Conservation (phyloP, 495 filamentous ascomycete genomes). For the Parmelia sp. region DNA sequence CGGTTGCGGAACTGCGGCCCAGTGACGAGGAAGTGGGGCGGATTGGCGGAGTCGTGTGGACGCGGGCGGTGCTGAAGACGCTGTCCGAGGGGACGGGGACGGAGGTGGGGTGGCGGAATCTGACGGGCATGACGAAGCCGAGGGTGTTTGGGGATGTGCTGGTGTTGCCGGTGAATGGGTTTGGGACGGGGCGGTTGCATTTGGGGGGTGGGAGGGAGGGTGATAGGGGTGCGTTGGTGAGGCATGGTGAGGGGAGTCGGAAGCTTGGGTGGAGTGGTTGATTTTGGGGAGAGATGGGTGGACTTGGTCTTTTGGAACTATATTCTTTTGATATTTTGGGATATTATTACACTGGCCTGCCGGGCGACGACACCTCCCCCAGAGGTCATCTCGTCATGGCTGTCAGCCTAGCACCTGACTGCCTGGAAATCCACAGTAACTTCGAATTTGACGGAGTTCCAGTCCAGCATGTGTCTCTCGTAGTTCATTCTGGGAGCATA, state of each 20-base stretch:
- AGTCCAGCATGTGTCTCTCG: too few species aligned
- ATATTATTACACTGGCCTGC: too few species aligned
- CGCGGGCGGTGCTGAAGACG: slow-evolving; percentile 32
- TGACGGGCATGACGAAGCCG: slow-evolving; percentile 9
- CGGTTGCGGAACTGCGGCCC: slow-evolving; percentile 22
- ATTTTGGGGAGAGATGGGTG: neutral
- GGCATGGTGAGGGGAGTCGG: neutral
- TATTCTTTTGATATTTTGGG: too few species aligned
- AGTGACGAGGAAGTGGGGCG: slow-evolving; percentile 31
- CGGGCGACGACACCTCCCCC: too few species aligned
- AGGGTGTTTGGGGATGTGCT: slow-evolving; percentile 25
- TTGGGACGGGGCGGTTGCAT: slow-evolving; percentile 28
- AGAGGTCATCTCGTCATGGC: too few species aligned
- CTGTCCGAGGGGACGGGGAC: slow-evolving; percentile 26
- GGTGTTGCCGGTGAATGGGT: slow-evolving; percentile 36
- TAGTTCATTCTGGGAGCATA: too few species aligned
- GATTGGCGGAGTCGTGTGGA: slow-evolving; percentile 38
- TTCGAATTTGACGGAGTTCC: too few species aligned
- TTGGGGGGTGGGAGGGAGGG: neutral
- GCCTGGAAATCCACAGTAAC: too few species aligned
- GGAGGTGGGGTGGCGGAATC: neutral
- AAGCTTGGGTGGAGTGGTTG: neutral
- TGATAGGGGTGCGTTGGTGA: neutral
- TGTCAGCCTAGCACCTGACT: too few species aligned
- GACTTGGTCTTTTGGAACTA: neutral